phyloP scores from a whole-genome alignment of 2,329 filamentous ascomycete species.

The Neocucurbitaria cava region DNA sequence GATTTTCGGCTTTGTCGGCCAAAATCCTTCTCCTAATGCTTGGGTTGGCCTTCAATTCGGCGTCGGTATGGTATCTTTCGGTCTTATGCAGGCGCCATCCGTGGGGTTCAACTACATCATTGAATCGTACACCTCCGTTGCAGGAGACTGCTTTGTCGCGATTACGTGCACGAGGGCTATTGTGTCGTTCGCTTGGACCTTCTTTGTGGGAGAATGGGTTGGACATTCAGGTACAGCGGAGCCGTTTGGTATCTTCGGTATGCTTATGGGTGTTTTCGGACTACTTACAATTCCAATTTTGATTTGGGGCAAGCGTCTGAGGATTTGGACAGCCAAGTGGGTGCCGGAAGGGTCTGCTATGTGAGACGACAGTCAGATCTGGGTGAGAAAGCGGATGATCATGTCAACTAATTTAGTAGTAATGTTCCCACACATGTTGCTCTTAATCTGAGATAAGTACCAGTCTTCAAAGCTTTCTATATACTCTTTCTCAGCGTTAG shows the following conservation, averaged over 20 bases:
- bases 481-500: no score
- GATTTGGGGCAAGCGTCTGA: conserved; percentile 51
- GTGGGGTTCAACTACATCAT: conserved; percentile 59
- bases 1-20: conserved; percentile 50
- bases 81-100: conserved; percentile 51
- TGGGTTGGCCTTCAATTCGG: conserved; percentile 53
- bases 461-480: no score
- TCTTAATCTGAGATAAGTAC: no score
- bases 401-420: no score
- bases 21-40: conserved; percentile 42
- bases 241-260: conserved; percentile 62
- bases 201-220: conserved; percentile 61
- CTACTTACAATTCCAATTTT: conserved; percentile 47
- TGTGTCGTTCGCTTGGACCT: conserved; percentile 62
- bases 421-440: no score
- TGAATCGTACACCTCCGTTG: conserved; percentile 57
- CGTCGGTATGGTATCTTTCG: conserved; percentile 49
- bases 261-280: conserved; percentile 59
- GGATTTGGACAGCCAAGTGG: conserved; percentile 51
- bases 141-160: conserved; percentile 62
- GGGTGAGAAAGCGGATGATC: no score
- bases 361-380: no score
- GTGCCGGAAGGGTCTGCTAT: conserved; percentile 25
- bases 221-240: conserved; percentile 52
- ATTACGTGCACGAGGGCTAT: conserved; percentile 59